Evolutionary conservation across 495 filamentous ascomycete genomes (phyloP).

Genomic region (Xylaria cubensis): DNA sequence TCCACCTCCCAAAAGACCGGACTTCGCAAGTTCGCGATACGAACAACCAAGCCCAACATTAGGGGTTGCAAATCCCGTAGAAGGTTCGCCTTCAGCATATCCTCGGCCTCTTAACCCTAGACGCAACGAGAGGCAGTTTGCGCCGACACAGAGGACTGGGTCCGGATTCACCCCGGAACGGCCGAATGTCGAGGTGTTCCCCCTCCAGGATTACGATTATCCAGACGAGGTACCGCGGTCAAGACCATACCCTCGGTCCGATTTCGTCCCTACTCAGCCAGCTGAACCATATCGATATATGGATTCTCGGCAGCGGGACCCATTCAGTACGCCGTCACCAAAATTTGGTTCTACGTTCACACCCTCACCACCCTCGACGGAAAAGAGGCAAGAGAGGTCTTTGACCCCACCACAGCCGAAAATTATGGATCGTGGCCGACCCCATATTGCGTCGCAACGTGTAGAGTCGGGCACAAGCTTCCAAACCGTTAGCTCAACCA

Average conservation of each 20-base stretch:
- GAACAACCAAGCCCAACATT: conserved; percentile 44
- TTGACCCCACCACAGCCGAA: conserved; percentile 10
- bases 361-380: conserved; percentile 8
- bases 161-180: conserved; percentile 32
- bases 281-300: conserved; percentile 10
- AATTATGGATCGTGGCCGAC: conserved; percentile 8
- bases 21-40: conserved; percentile 39
- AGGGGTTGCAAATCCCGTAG: conserved; percentile 25
- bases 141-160: conserved; percentile 30
- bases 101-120: conserved; percentile 34
- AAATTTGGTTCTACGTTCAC: conserved; percentile 4
- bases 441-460: conserved; percentile 20
- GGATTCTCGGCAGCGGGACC: conserved; percentile 14
- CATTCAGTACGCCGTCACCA: conserved; percentile 12
- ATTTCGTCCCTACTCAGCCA: not conserved
- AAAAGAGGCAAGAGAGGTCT: not conserved
- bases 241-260: not conserved
- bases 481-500: conserved; percentile 33
- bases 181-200: conserved; percentile 29
- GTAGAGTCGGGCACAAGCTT: conserved; percentile 31
- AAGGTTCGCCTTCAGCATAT: conserved; percentile 31
- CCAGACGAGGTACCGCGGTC: not conserved
- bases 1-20: conserved; percentile 42
- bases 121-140: conserved; percentile 23
- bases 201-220: conserved; percentile 4